These are phyloP conservation scores for Penicillium thymicola DNA, from an alignment of 2,329 filamentous ascomycete species.

Conservation along the genomic window DNA sequence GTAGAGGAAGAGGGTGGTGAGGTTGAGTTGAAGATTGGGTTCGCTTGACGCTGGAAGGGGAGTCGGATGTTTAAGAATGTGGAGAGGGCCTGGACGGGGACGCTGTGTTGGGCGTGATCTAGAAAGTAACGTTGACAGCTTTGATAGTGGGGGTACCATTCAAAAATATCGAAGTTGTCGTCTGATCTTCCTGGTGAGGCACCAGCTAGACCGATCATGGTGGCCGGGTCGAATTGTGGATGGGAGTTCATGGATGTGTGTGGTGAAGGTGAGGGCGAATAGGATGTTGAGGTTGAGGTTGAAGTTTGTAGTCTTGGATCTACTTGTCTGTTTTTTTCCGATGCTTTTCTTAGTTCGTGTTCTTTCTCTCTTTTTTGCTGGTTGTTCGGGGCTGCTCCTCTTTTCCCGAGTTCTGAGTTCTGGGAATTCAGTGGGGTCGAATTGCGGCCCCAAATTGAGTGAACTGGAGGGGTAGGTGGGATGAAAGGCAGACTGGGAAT, in stretches of 20 bases:
- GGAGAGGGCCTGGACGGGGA: conserved; percentile 79
- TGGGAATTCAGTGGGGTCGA: conserved; percentile 8
- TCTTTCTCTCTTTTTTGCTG: background rate
- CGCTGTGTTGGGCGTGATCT: conserved; percentile 81
- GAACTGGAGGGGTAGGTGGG: conserved; percentile 9
- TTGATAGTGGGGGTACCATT: conserved; percentile 89
- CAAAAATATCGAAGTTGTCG: conserved; percentile 65
- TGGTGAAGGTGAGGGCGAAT: conserved; percentile 10
- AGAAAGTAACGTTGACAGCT: conserved; percentile 89
- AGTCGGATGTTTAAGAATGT: conserved; percentile 89
- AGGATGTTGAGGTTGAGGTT: conserved; percentile 13
- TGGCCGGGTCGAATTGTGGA: conserved; percentile 36
- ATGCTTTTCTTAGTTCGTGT: conserved; percentile 3
- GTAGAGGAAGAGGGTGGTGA: conserved; percentile 33
- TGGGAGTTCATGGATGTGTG: conserved; percentile 29
- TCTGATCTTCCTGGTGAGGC: conserved; percentile 38
- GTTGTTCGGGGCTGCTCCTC: conserved; percentile 1
- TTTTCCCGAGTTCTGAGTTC: conserved; percentile 1
- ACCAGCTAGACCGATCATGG: conserved; percentile 38
- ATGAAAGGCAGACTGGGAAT: background rate
- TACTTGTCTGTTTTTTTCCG: conserved; percentile 1
- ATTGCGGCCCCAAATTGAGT: background rate
- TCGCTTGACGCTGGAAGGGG: conserved; percentile 69
- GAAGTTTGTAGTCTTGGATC: conserved; percentile 18
- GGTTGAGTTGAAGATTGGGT: conserved; percentile 47